These are phyloP conservation scores for Chytriomyces sp. DNA, from an alignment of 192 early-diverging fungal genomes.

Conservation along the genomic window DNA sequence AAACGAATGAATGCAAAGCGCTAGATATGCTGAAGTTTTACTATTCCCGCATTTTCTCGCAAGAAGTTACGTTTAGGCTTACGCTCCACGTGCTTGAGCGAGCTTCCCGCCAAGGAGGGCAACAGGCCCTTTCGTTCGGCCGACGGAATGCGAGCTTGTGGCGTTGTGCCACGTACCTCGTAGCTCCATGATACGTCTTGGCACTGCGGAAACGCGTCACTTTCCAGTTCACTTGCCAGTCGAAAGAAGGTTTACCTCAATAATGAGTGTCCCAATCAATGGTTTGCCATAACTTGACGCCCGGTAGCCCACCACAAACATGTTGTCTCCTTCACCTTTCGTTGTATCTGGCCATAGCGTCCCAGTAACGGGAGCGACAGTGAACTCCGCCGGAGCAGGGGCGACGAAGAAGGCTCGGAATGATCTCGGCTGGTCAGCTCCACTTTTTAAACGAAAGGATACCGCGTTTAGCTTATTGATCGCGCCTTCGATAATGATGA, in stretches of 20 bases:
- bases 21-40: not conserved
- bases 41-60: slow-evolving; percentile 1
- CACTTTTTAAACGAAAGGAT: slow-evolving; percentile 47
- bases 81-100: not conserved
- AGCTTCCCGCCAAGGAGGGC: not conserved
- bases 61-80: slow-evolving; percentile 19
- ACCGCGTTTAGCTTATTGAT: slow-evolving; percentile 49
- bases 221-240: not conserved
- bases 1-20: not conserved
- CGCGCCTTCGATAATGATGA: slow-evolving; percentile 52
- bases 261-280: slow-evolving; percentile 39
- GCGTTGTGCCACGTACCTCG: slow-evolving; percentile 39
- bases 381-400: slow-evolving; percentile 35
- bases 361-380: slow-evolving; percentile 41
- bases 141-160: not conserved
- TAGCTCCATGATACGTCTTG: slow-evolving; percentile 43
- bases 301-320: slow-evolving; percentile 49
- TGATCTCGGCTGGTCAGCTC: slow-evolving; percentile 7
- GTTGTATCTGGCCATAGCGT: slow-evolving; percentile 38
- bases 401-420: slow-evolving; percentile 48
- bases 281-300: slow-evolving; percentile 48
- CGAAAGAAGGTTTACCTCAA: slow-evolving; percentile 49
- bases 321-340: slow-evolving; percentile 37
- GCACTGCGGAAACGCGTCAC: slow-evolving; percentile 4
- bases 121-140: not conserved